Percentiles rank a stretch among this genome's conserved stretches.
These are phyloP conservation scores for Pseudogymnoascus sp. DNA, from an alignment of 2,329 filamentous ascomycete species.

Conservation along the genomic window DNA sequence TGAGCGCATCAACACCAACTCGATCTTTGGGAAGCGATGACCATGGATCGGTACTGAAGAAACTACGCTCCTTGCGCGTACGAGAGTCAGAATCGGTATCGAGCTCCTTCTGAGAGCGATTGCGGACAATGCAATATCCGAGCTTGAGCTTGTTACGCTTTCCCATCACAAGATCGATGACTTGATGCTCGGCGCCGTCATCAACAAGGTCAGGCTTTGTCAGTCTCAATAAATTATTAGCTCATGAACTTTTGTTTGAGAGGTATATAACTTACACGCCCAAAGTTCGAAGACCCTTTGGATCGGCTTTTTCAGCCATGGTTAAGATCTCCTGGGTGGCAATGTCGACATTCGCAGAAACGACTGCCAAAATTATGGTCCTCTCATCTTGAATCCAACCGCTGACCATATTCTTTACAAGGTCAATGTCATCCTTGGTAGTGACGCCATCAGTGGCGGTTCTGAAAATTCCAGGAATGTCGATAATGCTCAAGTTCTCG, in stretches of 20 bases:
- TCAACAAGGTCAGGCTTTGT: constrained; percentile 50
- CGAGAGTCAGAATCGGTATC: not conserved
- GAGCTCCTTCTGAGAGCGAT: constrained; percentile 17
- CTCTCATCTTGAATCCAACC: constrained; percentile 45
- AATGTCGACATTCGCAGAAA: constrained; percentile 20
- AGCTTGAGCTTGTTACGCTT: constrained; percentile 13
- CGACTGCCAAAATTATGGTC: constrained; percentile 18
- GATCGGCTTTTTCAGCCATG: constrained; percentile 10
- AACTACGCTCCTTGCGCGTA: not conserved
- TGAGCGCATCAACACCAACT: constrained; percentile 15
- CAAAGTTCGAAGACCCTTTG: constrained; percentile 8
- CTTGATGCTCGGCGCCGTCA: constrained; percentile 29
- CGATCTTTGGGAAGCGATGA: constrained; percentile 12
- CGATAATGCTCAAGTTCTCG: constrained; percentile 48
- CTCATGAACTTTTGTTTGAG: no score
- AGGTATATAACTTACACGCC: constrained; percentile 7
- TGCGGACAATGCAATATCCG: constrained; percentile 15
- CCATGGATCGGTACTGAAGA: constrained; percentile 13
- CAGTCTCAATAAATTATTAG: constrained; percentile 1
- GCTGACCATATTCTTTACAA: constrained; percentile 39
- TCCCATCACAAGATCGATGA: constrained; percentile 13
- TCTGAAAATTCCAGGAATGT: constrained; percentile 49
- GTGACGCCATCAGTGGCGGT: constrained; percentile 18
- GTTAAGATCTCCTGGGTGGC: constrained; percentile 24
- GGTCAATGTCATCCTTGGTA: constrained; percentile 32